These are phyloP conservation scores for Asterochloris sp. DNA, from an alignment of 139 green algal genomes.

Conservation along the genomic window DNA sequence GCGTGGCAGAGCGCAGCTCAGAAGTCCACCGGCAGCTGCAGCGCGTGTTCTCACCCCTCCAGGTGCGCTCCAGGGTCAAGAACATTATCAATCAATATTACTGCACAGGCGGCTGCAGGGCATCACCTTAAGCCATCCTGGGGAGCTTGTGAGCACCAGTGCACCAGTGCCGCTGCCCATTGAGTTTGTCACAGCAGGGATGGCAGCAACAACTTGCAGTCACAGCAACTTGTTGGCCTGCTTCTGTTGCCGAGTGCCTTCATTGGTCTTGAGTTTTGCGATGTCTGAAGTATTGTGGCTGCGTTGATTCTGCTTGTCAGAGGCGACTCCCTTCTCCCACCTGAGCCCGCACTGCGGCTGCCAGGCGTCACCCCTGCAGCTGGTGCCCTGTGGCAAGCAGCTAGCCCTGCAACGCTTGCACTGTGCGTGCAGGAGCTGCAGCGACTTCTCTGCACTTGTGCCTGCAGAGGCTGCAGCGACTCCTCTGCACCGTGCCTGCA, in stretches of 20 bases:
- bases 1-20: background rate
- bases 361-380: background rate
- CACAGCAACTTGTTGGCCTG: too few relatives aligned
- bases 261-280: too few relatives aligned
- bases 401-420: background rate
- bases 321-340: too few relatives aligned
- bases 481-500: background rate
- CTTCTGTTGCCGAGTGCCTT: too few relatives aligned
- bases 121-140: background rate
- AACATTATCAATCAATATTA: too few relatives aligned
- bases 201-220: background rate
- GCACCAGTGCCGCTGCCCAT: background rate
- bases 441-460: background rate
- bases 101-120: background rate
- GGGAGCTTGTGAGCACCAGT: background rate
- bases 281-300: too few relatives aligned
- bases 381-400: background rate
- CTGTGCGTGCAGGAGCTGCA: background rate
- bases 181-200: background rate
- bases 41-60: background rate
- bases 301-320: too few relatives aligned
- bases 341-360: too few relatives aligned
- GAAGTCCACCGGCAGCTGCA: conserved; percentile 3
- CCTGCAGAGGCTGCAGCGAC: background rate
- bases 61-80: background rate